phyloP scores from a whole-genome alignment of 768 basidiomycete genomes.

The Lentinula raphanica region DNA sequence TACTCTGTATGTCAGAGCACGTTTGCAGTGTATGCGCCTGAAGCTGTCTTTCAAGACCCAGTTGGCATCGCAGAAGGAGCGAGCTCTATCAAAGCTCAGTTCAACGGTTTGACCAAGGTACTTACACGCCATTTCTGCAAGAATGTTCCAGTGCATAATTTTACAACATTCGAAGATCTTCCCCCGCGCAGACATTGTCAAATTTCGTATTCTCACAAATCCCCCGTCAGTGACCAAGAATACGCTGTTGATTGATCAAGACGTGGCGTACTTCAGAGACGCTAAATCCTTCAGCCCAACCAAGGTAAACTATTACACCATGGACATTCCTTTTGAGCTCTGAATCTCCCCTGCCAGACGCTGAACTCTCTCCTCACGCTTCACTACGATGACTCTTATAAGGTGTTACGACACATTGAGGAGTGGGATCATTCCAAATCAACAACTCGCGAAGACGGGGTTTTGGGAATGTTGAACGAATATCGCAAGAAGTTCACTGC shows the following conservation, averaged over 20 bases:
- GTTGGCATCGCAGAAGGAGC: constrained; percentile 38
- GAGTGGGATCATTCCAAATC: constrained; percentile 41
- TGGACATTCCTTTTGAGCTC: not conserved
- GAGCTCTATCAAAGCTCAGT: constrained; percentile 36
- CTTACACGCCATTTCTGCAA: constrained; percentile 4
- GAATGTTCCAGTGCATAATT: constrained; percentile 34
- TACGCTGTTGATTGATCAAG: constrained; percentile 41
- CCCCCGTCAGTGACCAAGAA: constrained; percentile 30
- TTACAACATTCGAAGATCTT: too few species aligned
- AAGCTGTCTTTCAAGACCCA: constrained; percentile 42
- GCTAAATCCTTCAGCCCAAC: constrained; percentile 31
- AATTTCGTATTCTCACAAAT: constrained; percentile 26
- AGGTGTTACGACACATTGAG: constrained; percentile 35
- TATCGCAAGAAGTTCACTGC: constrained; percentile 38
- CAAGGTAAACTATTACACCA: constrained; percentile 26
- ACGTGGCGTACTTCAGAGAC: constrained; percentile 40
- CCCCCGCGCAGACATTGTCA: too few species aligned
- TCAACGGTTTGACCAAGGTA: constrained; percentile 40
- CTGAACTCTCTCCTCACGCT: constrained; percentile 32
- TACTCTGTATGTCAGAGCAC: constrained; percentile 23
- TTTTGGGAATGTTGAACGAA: constrained; percentile 40
- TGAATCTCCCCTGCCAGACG: constrained; percentile 26
- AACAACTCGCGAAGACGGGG: constrained; percentile 33
- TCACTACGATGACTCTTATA: constrained; percentile 30
- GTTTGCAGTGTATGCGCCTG: constrained; percentile 34